Evolutionary conservation across 2,329 filamentous ascomycete species (phyloP), one percentile per base, ranked within the genome.

Genomic region (Trichoderma afroharzianum): DNA sequence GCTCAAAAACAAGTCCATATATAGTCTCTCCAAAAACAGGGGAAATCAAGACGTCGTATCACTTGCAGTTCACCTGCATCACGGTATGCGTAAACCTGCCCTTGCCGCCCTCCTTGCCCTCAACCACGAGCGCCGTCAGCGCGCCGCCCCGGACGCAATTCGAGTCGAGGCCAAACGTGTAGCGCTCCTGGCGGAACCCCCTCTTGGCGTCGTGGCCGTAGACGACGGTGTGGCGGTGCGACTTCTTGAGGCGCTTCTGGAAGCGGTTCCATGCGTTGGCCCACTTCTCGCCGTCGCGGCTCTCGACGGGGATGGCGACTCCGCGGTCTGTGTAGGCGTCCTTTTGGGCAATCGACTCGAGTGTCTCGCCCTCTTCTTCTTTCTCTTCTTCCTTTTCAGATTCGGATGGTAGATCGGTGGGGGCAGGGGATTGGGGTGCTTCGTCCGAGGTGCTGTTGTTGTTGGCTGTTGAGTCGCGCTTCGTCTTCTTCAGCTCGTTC

Each of bases 201-300:
- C 83, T 82, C 76, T 91, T 90, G 26, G 93, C 88, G 79, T 98
- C 93, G 79, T 98, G 95, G 6, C 95, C 95, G 80, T 97, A 98
- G 71, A 97, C 86, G 53, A 97, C 91, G 1, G 92, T 93, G 53
- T 85, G 88, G 11, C 87, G 84, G 33, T 81, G 75, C 14, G 73
- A 62, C 32, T 77, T 73, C 59, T 72, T 73, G 2, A 79, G 72
- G 30, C 77, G 77, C 68, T 79, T 79, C 76, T 90, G 87, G 71
- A 81, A 80, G 69, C 81, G 82, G 76, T 90, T 87, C 89, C 89
- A 91, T 8, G 83, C 81, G 76, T 90, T 87, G 66, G 89, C 86
- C 93, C 93, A 97, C 15, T 87, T 87, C 39, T 87, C 85, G 64
- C 91, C 92, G 6, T 84, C 79, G 73, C 81, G 83, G 59, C 79